These are phyloP conservation scores for Dimargaris xerosporica DNA, from an alignment of 192 early-diverging fungal genomes.

Conservation along the genomic window DNA sequence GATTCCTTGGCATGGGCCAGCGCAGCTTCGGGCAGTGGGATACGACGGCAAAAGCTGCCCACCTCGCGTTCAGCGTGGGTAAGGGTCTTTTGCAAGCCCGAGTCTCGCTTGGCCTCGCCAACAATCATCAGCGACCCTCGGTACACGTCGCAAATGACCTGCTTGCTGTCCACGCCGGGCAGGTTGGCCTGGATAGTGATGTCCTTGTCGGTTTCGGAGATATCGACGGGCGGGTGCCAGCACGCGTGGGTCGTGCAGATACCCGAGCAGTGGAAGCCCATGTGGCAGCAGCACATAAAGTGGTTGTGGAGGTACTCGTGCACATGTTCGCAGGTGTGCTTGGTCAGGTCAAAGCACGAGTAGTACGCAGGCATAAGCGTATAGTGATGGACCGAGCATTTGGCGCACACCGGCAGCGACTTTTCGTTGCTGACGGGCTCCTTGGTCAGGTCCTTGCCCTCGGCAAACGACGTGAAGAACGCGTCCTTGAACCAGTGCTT, in stretches of 20 bases:
- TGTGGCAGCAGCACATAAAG: constrained; percentile 7
- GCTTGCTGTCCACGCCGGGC: constrained; percentile 4
- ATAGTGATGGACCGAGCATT: constrained; percentile 6
- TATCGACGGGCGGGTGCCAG: constrained; percentile 4
- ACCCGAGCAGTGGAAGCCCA: background rate
- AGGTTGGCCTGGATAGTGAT: constrained; percentile 2
- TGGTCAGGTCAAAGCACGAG: constrained; percentile 6
- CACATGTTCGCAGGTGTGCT: constrained; percentile 10
- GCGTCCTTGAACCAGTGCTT: constrained; percentile 11
- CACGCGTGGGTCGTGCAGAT: constrained; percentile 9
- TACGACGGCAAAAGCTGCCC: constrained; percentile 4
- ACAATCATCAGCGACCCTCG: constrained; percentile 5
- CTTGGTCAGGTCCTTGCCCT: constrained; percentile 8
- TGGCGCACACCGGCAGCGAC: constrained; percentile 6
- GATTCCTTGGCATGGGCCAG: constrained; percentile 3
- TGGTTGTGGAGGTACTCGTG: constrained; percentile 10
- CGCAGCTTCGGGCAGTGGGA: constrained; percentile 2
- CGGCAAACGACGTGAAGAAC: constrained; percentile 4
- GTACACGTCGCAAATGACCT: constrained; percentile 11
- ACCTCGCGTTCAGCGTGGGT: constrained; percentile 8
- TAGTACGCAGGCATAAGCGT: constrained; percentile 6
- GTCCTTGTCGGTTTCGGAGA: constrained; percentile 7
- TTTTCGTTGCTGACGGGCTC: constrained; percentile 8
- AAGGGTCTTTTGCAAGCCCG: background rate
- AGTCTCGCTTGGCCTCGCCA: constrained; percentile 1